phyloP scores from a whole-genome alignment of 2,329 filamentous ascomycete genomes.

The Aspergillus alliaceus region DNA sequence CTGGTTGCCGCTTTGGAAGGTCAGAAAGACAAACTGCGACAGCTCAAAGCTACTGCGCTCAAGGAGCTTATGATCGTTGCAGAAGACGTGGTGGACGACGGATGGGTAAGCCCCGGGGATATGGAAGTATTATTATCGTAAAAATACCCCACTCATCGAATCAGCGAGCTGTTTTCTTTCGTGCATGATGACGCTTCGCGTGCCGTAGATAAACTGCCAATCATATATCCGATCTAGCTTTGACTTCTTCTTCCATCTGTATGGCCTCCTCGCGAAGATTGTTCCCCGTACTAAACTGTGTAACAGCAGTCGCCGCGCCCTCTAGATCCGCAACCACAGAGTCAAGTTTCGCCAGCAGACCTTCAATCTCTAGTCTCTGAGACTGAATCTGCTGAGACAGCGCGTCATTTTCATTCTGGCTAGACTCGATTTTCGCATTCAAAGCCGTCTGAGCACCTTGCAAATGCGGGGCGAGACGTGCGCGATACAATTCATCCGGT shows the following conservation, averaged over 20 bases:
- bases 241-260: slow-evolving; percentile 46
- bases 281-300: slow-evolving; percentile 38
- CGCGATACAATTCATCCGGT: slow-evolving; percentile 56
- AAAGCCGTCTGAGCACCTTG: slow-evolving; percentile 51
- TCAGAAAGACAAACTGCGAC: slow-evolving; percentile 40
- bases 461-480: slow-evolving; percentile 60
- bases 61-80: slow-evolving; percentile 45
- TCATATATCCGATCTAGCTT: slow-evolving; percentile 29
- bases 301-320: slow-evolving; percentile 45
- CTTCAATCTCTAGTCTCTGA: slow-evolving; percentile 59
- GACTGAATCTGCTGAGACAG: slow-evolving; percentile 52
- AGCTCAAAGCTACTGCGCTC: slow-evolving; percentile 33
- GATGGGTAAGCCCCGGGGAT: slow-evolving; percentile 42
- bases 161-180: not conserved
- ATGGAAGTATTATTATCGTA: slow-evolving; percentile 36
- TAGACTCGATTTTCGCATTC: slow-evolving; percentile 48
- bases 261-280: slow-evolving; percentile 43
- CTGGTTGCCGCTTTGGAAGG: slow-evolving; percentile 48
- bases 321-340: slow-evolving; percentile 59
- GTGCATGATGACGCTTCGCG: not conserved
- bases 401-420: slow-evolving; percentile 54
- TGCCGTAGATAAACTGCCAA: not conserved
- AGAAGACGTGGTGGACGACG: slow-evolving; percentile 55
- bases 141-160: not conserved
- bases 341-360: slow-evolving; percentile 56